These are phyloP conservation scores for Rhodotorula sp. DNA, from an alignment of 1,284 basidiomycete genomes.

Conservation along the genomic window DNA sequence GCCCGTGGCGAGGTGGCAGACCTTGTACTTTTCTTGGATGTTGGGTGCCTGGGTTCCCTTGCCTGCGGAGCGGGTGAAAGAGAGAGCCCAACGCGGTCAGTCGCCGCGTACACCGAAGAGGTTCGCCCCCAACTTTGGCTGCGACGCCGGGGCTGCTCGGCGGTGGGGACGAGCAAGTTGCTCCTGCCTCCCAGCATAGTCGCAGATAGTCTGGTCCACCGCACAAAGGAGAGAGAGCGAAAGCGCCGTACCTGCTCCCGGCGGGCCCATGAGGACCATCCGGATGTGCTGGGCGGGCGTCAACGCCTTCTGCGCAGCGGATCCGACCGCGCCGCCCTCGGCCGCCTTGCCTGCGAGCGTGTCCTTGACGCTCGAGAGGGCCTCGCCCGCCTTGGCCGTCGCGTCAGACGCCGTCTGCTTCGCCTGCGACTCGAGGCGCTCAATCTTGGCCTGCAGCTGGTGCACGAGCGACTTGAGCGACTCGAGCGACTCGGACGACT, in stretches of 20 bases:
- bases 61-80: slow-evolving; percentile 56
- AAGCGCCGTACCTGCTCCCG: slow-evolving; percentile 76
- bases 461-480: slow-evolving; percentile 83
- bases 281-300: slow-evolving; percentile 77
- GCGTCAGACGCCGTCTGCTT: slow-evolving; percentile 53
- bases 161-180: not conserved
- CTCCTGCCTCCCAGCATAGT: too few species aligned
- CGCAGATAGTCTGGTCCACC: too few species aligned
- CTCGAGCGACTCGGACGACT: slow-evolving; percentile 55
- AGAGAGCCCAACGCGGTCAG: not conserved
- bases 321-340: not conserved
- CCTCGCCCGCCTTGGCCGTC: slow-evolving; percentile 51
- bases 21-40: slow-evolving; percentile 88
- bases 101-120: not conserved
- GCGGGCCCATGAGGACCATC: slow-evolving; percentile 91
- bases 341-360: slow-evolving; percentile 43
- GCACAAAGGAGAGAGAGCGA: not conserved
- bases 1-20: slow-evolving; percentile 97
- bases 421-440: slow-evolving; percentile 65
- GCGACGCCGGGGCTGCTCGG: too few species aligned
- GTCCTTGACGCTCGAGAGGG: slow-evolving; percentile 43
- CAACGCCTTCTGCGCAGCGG: slow-evolving; percentile 15
- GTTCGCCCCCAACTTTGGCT: too few species aligned
- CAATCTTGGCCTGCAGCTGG: slow-evolving; percentile 73
- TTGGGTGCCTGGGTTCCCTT: slow-evolving; percentile 97